Evolutionary conservation across 768 basidiomycete genomes (phyloP).

Genomic region (Rhodosporidiobolus sp.): DNA sequence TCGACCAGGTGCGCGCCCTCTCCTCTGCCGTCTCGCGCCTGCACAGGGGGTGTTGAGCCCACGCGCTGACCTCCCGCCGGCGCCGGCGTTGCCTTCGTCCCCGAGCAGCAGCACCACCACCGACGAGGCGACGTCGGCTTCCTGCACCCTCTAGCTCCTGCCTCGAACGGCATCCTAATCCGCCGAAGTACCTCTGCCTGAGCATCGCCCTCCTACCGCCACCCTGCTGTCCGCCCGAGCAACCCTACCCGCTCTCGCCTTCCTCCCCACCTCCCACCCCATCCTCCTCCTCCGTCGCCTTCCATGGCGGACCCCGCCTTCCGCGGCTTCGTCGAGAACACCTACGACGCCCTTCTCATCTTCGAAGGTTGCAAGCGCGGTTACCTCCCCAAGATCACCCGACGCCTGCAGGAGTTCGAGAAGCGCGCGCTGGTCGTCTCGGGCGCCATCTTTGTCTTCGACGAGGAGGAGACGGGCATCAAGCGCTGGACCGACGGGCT

Average conservation of each 20-base stretch:
- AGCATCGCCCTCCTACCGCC: background rate
- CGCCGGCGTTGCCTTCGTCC: no score
- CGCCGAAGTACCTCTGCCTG: no score
- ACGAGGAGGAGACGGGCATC: slow-evolving; percentile 95
- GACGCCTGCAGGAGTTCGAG: slow-evolving; percentile 86
- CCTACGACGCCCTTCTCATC: slow-evolving; percentile 90
- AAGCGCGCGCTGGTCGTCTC: slow-evolving; percentile 80
- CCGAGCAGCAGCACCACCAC: no score
- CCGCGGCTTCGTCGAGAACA: slow-evolving; percentile 88
- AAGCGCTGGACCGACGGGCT: slow-evolving; percentile 90
- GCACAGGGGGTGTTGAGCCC: no score
- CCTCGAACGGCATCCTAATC: no score
- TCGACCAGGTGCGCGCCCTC: no score
- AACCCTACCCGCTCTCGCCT: background rate
- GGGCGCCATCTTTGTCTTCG: slow-evolving; percentile 93
- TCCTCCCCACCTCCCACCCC: slow-evolving; percentile 14
- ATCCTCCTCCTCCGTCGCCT: background rate
- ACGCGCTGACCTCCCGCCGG: no score
- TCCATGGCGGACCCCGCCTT: slow-evolving; percentile 41
- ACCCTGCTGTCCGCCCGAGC: slow-evolving; percentile 3
- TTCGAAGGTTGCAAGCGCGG: slow-evolving; percentile 89
- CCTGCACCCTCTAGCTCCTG: no score
- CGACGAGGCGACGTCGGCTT: no score
- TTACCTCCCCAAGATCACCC: slow-evolving; percentile 84
- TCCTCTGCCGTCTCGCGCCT: no score